Evolutionary conservation across 441 rosid genomes (phyloP).

Genomic region (Eutrema salsugineum): DNA sequence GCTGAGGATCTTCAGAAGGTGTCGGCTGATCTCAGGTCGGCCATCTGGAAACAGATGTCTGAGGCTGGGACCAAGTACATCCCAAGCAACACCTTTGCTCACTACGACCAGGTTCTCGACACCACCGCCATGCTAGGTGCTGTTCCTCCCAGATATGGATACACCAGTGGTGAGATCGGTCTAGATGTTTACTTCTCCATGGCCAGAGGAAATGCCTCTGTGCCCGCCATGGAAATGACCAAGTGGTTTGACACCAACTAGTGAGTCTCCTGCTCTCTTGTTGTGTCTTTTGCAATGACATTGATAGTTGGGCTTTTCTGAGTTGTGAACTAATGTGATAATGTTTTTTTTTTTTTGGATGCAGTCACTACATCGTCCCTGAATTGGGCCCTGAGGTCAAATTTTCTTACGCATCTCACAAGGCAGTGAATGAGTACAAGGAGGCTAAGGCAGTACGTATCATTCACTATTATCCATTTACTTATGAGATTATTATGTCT

Average conservation of each 20-base stretch:
- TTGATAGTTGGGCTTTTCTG: neutral
- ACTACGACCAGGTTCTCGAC: constrained; percentile 93
- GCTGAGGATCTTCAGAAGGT: constrained; percentile 91
- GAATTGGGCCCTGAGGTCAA: constrained; percentile 93
- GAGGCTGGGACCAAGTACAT: constrained; percentile 81
- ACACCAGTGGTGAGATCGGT: constrained; percentile 89
- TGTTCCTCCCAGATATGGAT: constrained; percentile 86
- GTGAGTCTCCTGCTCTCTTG: constrained; percentile 66
- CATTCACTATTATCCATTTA: constrained; percentile 1
- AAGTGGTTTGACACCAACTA: constrained; percentile 99
- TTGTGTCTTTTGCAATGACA: neutral
- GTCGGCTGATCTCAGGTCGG: constrained; percentile 74
- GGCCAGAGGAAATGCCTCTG: constrained; percentile 98
- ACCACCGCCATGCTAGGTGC: constrained; percentile 97
- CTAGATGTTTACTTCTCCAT: constrained; percentile 85
- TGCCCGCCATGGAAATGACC: constrained; percentile 99
- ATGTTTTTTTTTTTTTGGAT: constrained; percentile 3
- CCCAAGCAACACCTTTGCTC: constrained; percentile 95
- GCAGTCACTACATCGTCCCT: constrained; percentile 96
- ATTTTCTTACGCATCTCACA: constrained; percentile 95
- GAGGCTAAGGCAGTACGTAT: constrained; percentile 85
- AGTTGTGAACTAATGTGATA: neutral
- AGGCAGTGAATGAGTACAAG: constrained; percentile 89
- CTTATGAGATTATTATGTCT: neutral
- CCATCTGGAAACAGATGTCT: constrained; percentile 98